Base-by-base conservation (phyloP, 2,329 filamentous ascomycete species). In the Proliferodiscus dingleyae region DNA sequence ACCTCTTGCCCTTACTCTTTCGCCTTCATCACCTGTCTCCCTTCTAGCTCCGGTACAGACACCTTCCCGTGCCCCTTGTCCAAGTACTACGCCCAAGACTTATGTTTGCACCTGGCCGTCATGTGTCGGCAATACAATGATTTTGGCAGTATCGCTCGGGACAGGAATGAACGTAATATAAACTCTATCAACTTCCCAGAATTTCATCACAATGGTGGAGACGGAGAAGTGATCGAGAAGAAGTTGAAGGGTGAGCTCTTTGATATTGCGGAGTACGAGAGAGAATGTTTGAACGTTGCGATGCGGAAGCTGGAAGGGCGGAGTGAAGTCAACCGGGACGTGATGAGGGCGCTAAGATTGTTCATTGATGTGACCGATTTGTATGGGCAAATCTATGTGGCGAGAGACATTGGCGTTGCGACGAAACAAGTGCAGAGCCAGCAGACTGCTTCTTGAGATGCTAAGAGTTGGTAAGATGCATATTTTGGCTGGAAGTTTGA, bases 101-200 rank as follows among this genome's bases (percentile, higher is more conserved):
- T 55, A 24, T 28, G 37, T 15, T 41, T 28, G 2, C 54, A 62
- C 46, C 56, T 62, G 6, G 51, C 61, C 8, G 57, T 53, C 21
- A 51, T 63, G 53, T 64, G 54, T 42, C 59, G 54, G 26, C 56
- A 60, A 46, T 66, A 67, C 45, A 67, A 68, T 24, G 65, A 67
- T 49, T 59, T 58, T 19, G 65, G 64, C 1, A 66, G 61, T 3
- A 16, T 60, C 1, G 37, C 38, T 5, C 57, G 63, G 1, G 64
- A 66, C 41, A 15, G 26, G 2, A 55, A 52, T 1, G 67, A 69
- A 43, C 30, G 46, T 1, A 64, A 62, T 11, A 37, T 68, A 5
- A 66, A 66, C 45, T 61, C 57, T 5, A 41, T 65, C 6, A 55
- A 66, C n/a, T 66, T 66, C 13, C 28, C 37, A 4, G 43, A 45